phyloP scores from a whole-genome alignment of 257 asterid genomes.

The Salvia miltiorrhiza region DNA sequence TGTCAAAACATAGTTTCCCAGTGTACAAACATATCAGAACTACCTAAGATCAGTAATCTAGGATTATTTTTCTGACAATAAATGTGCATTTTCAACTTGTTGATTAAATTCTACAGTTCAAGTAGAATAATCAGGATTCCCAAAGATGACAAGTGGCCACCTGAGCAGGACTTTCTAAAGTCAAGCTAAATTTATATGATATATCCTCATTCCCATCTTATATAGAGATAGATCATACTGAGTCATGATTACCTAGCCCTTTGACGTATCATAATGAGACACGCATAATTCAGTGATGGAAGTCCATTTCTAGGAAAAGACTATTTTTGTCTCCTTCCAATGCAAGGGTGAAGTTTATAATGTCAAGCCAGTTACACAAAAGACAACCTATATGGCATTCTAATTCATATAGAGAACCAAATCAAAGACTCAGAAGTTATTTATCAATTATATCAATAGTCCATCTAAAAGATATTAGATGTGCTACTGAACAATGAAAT shows the following conservation, averaged over 20 bases:
- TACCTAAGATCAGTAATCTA: no score
- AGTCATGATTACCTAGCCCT: neutral
- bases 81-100: no score
- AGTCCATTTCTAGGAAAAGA: neutral
- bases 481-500: neutral
- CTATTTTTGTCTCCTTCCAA: neutral
- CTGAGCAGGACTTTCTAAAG: neutral
- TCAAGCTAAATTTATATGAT: neutral
- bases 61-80: no score
- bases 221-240: neutral
- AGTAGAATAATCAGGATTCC: neutral
- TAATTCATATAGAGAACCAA: neutral
- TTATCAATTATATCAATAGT: neutral
- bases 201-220: no score
- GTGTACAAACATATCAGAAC: no score
- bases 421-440: neutral
- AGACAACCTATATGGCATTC: neutral
- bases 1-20: no score
- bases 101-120: neutral
- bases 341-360: neutral
- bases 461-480: neutral
- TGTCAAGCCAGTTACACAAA: neutral
- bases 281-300: neutral
- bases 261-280: no score
- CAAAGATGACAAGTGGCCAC: neutral